These are phyloP conservation scores for Aspergillus sp. DNA, from an alignment of 2,329 filamentous ascomycete species.

Conservation along the genomic window DNA sequence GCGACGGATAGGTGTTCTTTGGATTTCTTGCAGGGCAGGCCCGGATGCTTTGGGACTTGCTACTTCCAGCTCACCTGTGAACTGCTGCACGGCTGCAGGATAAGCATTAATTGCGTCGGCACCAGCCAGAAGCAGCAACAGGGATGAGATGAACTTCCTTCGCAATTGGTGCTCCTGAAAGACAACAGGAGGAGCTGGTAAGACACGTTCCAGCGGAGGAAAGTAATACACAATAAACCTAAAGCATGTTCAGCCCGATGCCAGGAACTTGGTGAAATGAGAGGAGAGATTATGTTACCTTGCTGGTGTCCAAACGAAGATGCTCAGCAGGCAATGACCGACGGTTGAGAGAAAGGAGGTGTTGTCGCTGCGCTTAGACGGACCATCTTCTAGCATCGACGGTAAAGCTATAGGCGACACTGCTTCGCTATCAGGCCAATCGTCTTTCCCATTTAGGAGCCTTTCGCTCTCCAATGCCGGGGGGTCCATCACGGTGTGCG, in stretches of 20 bases:
- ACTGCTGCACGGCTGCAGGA: background rate
- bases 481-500: background rate
- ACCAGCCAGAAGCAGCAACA: background rate
- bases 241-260: background rate
- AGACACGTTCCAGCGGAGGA: background rate
- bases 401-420: background rate
- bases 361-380: background rate
- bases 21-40: background rate
- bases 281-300: background rate
- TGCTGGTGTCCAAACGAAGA: background rate
- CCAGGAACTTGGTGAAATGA: background rate
- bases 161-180: background rate
- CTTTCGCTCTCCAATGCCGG: background rate
- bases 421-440: background rate
- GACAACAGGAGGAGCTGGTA: background rate
- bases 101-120: background rate
- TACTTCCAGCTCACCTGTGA: slow-evolving; percentile 1
- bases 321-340: background rate
- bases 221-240: slow-evolving; percentile 1
- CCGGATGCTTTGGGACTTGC: background rate
- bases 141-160: background rate
- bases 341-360: background rate
- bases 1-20: background rate
- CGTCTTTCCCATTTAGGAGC: background rate
- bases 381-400: background rate